Evolutionary conservation across 1,139 yeast species (phyloP).

Genomic region (Tardiomyces depauwii): DNA sequence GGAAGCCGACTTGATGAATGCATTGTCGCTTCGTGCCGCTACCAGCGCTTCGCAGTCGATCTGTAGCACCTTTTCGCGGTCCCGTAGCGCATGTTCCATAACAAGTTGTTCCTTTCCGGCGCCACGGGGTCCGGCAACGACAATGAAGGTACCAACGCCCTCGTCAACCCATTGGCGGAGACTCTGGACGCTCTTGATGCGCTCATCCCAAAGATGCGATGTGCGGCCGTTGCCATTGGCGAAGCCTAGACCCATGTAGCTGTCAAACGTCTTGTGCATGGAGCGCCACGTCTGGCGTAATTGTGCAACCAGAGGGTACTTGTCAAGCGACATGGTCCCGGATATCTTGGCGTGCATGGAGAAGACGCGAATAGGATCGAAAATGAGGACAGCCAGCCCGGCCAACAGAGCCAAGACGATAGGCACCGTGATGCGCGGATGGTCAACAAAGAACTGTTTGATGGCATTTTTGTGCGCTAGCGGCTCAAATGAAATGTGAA

Average conservation of each 20-base stretch:
- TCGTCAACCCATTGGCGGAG: conserved; percentile 67
- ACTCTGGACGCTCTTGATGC: conserved; percentile 56
- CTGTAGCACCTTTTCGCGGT: conserved; percentile 47
- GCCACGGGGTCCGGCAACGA: conserved; percentile 89
- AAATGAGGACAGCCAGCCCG: conserved; percentile 69
- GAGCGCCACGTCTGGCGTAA: conserved; percentile 5
- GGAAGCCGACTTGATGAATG: conserved; percentile 58
- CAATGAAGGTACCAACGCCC: conserved; percentile 73
- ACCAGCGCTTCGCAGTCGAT: conserved; percentile 71
- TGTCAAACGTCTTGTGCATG: not conserved
- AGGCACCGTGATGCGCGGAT: conserved; percentile 73
- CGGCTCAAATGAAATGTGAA: conserved; percentile 67
- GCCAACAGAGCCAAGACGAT: conserved; percentile 51
- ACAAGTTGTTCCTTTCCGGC: conserved; percentile 84
- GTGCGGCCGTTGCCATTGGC: conserved; percentile 5
- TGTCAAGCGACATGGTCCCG: conserved; percentile 8
- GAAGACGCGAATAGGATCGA: conserved; percentile 86
- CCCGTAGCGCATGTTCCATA: conserved; percentile 51
- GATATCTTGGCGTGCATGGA: conserved; percentile 60
- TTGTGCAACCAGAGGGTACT: conserved; percentile 12
- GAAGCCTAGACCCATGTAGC: conserved; percentile 5
- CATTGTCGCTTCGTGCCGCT: conserved; percentile 64
- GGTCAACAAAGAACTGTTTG: conserved; percentile 39
- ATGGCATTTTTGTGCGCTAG: conserved; percentile 41
- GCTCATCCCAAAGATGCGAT: conserved; percentile 53